phyloP scores from a whole-genome alignment of 306 rosid species.

The Medicago lupulina region DNA sequence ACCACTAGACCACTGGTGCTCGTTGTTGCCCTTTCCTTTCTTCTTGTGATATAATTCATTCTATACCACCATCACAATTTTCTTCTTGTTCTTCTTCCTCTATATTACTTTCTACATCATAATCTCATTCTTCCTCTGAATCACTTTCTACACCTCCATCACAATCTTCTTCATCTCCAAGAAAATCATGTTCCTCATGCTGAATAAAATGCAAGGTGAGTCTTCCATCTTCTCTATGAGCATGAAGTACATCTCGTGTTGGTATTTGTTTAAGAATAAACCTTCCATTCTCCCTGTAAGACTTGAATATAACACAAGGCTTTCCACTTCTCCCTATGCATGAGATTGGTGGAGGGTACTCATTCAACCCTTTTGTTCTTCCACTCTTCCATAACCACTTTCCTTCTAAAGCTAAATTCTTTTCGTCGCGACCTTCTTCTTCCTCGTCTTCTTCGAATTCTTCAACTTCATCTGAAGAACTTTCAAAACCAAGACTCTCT shows the following conservation, averaged over 20 bases:
- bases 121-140: not conserved
- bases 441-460: slow-evolving; percentile 45
- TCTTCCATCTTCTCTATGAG: slow-evolving; percentile 85
- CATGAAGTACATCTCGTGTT: slow-evolving; percentile 70
- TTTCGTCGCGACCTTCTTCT: not conserved
- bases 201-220: slow-evolving; percentile 69
- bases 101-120: not conserved
- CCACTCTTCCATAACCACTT: slow-evolving; percentile 34
- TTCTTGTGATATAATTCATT: no score
- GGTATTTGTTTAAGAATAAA: slow-evolving; percentile 72
- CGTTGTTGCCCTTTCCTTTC: no score
- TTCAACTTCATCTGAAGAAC: slow-evolving; percentile 74
- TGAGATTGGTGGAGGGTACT: slow-evolving; percentile 89
- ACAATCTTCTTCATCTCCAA: not conserved
- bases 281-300: slow-evolving; percentile 74
- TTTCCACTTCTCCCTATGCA: slow-evolving; percentile 72
- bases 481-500: slow-evolving; percentile 75
- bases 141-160: slow-evolving; percentile 6
- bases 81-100: slow-evolving; percentile 34
- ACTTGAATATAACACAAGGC: slow-evolving; percentile 73
- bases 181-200: slow-evolving; percentile 43
- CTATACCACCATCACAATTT: not conserved
- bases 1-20: slow-evolving; percentile 68
- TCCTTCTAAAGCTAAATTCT: slow-evolving; percentile 5
- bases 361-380: slow-evolving; percentile 45